Evolutionary conservation across 352 stramenopile genomes (phyloP), one percentile per base, ranked within the genome.

Genomic region (Globisporangium viniferum): DNA sequence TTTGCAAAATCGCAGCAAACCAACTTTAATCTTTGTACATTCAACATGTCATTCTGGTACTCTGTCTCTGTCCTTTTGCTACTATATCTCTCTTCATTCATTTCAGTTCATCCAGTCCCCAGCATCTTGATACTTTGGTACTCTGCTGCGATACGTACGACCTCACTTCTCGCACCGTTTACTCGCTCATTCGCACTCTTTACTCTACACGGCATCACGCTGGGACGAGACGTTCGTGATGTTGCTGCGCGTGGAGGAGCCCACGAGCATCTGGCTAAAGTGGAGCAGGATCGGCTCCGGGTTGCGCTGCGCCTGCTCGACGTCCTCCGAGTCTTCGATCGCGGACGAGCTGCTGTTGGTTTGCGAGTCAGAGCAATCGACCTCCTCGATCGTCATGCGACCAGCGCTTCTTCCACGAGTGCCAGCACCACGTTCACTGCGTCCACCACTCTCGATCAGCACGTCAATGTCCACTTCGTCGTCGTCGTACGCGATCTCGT

Each of bases 221-320:
- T 61, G 48, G 15, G 59, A 71, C 36, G 67, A 73, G 9, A 68
- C 22, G 8, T 18, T 60, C 20, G 64, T 73, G 57, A 73, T 35
- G 31, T 73, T 73, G 44, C 64, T 73, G 24, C 65, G 64, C 12
- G 55, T 67, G 20, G 51, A 69, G 10, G 68, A 71, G 39, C 69
- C 69, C 49, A 75, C 54, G 57, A 73, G 67, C 55, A 62, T 66
- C 33, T 73, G 55, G 41, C 67, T 87, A 49, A 87, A 88, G 36
- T 73, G 75, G 63, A 89, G 64, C 24, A 89, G 70, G 22, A 88
- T 88, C 51, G 81, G 81, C 63, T 80, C 59, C 5, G 81, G 81
- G 62, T 89, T 89, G 18, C 77, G 64, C 35, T 78, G 74, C n/a
- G 77, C 68, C 41, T 83, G 81, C 67, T 89, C 81, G 49, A 88